Evolutionary conservation across 2,329 filamentous ascomycete genomes (phyloP), one percentile per base, ranked within the genome.

Genomic region (Septoria petroselini): DNA sequence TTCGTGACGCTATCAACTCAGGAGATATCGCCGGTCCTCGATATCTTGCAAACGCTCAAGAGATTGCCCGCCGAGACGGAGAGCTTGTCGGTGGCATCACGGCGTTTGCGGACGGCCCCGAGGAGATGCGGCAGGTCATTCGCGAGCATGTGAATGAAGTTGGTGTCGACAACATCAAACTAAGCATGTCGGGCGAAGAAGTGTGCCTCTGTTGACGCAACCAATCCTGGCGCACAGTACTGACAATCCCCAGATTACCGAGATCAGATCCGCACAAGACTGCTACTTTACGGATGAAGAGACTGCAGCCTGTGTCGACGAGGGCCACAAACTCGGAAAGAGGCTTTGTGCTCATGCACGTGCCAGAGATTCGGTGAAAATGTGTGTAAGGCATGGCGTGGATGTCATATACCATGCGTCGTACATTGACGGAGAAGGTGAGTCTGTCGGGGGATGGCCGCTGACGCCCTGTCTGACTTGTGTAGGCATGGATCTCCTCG

Each of bases 381-480:
- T 73, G 65, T 74, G 69, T 55, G 58, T 73, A 31, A 64, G 65
- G 48, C 68, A 72, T 35, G 73, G 73, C 1, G 71, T 76, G 0
- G 74, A 76, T 40, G 69, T 74, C 5, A 74, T 77, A 34, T 76
- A 72, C 52, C 73, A 77, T 53, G 74, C 70, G 1, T 71, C 67
- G 0, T 76, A 69, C 41, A 72, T 72, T 11, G 72, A 76, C 47
- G 68, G 71, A 21, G 68, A 68, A 61, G 60, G 43, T 23, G 17
- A 37, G 11, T 37, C n/a, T n/a, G n/a, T n/a, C n/a, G n/a, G n/a
- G n/a, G n/a, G n/a, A n/a, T n/a, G n/a, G n/a, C n/a, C n/a, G n/a
- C n/a, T n/a, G n/a, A n/a, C n/a, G n/a, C n/a, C n/a, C 33, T 37
- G 37, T 18, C 21, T 18, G 8, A 8, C 8, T 18, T 7, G 14